Conservation (phyloP, 148 eudicot genomes). For the Vaccinium myrtillus region DNA sequence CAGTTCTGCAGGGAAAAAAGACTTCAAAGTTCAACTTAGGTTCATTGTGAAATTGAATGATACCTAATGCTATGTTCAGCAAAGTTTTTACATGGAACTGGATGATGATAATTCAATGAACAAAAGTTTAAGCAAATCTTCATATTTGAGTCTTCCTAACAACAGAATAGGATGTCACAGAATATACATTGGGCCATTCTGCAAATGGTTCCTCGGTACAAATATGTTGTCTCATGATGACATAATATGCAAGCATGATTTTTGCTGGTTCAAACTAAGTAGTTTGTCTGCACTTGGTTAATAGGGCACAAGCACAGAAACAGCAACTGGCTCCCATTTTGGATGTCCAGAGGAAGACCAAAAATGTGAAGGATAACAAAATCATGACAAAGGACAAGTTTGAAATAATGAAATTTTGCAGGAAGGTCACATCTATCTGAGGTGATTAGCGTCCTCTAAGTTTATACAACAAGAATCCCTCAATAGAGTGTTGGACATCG, state of each 20-base stretch:
- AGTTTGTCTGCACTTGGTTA: neutral
- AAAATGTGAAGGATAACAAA: neutral
- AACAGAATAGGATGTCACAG: too few relatives aligned
- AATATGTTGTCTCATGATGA: neutral
- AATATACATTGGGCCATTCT: neutral
- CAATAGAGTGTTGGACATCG: neutral
- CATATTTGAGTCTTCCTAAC: neutral
- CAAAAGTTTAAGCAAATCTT: neutral
- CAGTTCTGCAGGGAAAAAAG: constrained; percentile 56
- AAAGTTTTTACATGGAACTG: neutral
- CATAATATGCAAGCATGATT: neutral
- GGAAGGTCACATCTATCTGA: neutral
- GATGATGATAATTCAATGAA: neutral
- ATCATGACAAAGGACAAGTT: neutral
- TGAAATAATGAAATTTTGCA: neutral
- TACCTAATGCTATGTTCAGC: neutral
- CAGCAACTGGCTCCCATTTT: neutral
- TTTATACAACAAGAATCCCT: neutral
- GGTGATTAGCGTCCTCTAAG: neutral
- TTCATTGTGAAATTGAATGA: neutral
- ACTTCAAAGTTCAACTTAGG: constrained; percentile 5
- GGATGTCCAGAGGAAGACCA: neutral
- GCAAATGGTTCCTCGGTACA: neutral
- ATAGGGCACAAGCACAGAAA: neutral
- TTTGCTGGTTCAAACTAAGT: neutral